Evolutionary conservation across 2,329 filamentous ascomycete species (phyloP).

Genomic region (Zymoseptoria ardabiliae): DNA sequence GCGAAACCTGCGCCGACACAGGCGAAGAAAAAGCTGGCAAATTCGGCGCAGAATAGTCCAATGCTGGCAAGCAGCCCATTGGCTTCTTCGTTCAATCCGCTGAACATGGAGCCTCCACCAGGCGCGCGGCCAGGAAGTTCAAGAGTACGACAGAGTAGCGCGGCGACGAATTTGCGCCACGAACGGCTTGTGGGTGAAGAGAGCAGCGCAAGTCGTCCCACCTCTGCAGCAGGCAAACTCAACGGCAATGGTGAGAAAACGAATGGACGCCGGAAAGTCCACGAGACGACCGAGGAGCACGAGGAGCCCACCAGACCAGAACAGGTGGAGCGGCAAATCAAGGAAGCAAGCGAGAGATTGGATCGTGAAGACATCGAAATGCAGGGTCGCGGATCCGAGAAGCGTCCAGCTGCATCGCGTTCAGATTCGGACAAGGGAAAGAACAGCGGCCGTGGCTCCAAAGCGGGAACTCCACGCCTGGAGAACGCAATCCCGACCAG

Average conservation of each 20-base stretch:
- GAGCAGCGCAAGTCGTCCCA: slow-evolving; percentile 32
- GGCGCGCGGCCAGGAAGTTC: slow-evolving; percentile 58
- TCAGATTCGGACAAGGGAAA: slow-evolving; percentile 23
- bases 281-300: slow-evolving; percentile 17
- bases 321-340: slow-evolving; percentile 7
- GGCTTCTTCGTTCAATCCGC: slow-evolving; percentile 50
- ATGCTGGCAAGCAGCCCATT: slow-evolving; percentile 42
- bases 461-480: slow-evolving; percentile 42
- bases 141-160: slow-evolving; percentile 68
- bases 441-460: slow-evolving; percentile 38
- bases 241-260: slow-evolving; percentile 20
- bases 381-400: slow-evolving; percentile 16
- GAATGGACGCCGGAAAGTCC: slow-evolving; percentile 18
- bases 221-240: slow-evolving; percentile 19
- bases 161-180: slow-evolving; percentile 38
- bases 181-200: slow-evolving; percentile 32
- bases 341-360: slow-evolving; percentile 30
- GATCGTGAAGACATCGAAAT: slow-evolving; percentile 44
- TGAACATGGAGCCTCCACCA: slow-evolving; percentile 65
- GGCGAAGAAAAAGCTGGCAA: slow-evolving; percentile 67
- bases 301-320: slow-evolving; percentile 15
- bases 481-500: slow-evolving; percentile 35
- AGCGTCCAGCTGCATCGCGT: slow-evolving; percentile 15
- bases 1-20: slow-evolving; percentile 57
- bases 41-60: slow-evolving; percentile 28